Percentiles rank a stretch among this genome's conserved stretches.
Evolutionary conservation across 352 stramenopile genomes (phyloP).

Genomic region (Hyaloperonospora brassicae): DNA sequence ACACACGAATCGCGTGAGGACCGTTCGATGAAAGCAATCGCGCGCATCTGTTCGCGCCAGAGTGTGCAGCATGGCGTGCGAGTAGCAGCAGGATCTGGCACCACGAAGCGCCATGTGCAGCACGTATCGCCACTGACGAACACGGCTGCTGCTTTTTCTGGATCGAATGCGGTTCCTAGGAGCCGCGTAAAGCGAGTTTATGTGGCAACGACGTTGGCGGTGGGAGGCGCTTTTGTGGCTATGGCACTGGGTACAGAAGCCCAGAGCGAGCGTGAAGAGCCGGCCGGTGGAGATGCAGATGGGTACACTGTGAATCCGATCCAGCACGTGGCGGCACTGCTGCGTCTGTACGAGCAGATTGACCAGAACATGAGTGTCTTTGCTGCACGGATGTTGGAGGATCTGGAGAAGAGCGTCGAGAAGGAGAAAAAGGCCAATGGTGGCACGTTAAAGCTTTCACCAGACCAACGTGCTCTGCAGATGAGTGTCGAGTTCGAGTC

Average conservation of each 20-base stretch:
- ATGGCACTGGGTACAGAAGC: conserved; percentile 4
- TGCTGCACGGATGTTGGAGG: conserved; percentile 55
- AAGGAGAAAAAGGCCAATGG: conserved; percentile 39
- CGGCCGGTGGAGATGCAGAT: conserved; percentile 15
- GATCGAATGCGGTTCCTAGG: conserved; percentile 4
- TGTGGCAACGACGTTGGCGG: conserved; percentile 1
- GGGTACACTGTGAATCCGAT: conserved; percentile 57
- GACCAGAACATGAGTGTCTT: conserved; percentile 81
- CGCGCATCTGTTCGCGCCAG: conserved; percentile 6
- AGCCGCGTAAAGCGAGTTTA: conserved; percentile 4
- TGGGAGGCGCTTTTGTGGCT: conserved; percentile 11
- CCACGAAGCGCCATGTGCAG: not conserved
- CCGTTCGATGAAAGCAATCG: conserved; percentile 3
- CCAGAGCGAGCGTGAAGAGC: conserved; percentile 20
- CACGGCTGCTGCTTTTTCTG: conserved; percentile 4
- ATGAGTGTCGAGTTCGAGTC: conserved; percentile 81
- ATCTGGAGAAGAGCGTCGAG: conserved; percentile 48
- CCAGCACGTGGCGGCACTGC: conserved; percentile 57
- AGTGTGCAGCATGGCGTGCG: conserved; percentile 10
- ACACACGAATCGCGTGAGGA: too few species aligned
- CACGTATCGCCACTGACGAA: too few species aligned
- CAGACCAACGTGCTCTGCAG: conserved; percentile 64
- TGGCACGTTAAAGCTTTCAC: conserved; percentile 39
- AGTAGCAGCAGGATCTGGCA: not conserved
- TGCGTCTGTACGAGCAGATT: conserved; percentile 76